Base-by-base conservation (phyloP, 202 grass and related monocot species). In the Panicum hallii region DNA sequence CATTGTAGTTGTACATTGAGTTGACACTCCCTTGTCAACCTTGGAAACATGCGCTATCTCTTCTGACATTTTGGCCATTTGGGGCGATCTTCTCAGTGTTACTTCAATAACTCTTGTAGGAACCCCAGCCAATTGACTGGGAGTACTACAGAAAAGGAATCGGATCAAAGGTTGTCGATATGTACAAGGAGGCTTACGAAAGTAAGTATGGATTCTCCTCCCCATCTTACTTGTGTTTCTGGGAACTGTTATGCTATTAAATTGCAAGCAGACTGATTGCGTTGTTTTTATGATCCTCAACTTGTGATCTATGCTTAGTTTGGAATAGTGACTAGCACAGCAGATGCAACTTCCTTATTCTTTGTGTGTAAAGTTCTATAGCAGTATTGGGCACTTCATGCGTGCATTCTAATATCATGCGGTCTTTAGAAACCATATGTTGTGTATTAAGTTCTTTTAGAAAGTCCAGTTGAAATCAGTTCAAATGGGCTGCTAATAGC, bases 91-190 rank as follows among this genome's bases (percentile, higher is more conserved):
- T 36, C 48, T 45, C 55, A 73, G 15, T 63, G 47, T 72, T 80
- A 86, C 22, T 79, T 78, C 6, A 15, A 41, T 62, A 85, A 20
- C 79, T 78, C 40, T 72, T 44, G 75, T 66, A 97, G 94, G 94
- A 97, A 80, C 91, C 94, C 44, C 46, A 92, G 63, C 91, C 86
- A 34, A 94, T 97, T 85, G 74, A 94, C 55, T 97, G 91, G 94
- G 90, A 97, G 32, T 90, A 89, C 67, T 97, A 92, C 67, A 94
- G 79, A 67, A 97, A 90, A 72, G 94, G 83, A 85, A 92, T 97
- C 73, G 92, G 92, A 23, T 75, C 90, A 10, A 88, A 88, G 54
- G 76, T 97, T 72, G 91, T 97, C 9, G 87, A 97, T 92, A 86
- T 90, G 87, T 97, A 94, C 84, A 97, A 92, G 82, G 54, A 94